A percentile compares a stretch with the other conserved stretches of the same genome.
phyloP scores from a whole-genome alignment of 768 basidiomycete species.

The Tylopilus vinaceipallidus region DNA sequence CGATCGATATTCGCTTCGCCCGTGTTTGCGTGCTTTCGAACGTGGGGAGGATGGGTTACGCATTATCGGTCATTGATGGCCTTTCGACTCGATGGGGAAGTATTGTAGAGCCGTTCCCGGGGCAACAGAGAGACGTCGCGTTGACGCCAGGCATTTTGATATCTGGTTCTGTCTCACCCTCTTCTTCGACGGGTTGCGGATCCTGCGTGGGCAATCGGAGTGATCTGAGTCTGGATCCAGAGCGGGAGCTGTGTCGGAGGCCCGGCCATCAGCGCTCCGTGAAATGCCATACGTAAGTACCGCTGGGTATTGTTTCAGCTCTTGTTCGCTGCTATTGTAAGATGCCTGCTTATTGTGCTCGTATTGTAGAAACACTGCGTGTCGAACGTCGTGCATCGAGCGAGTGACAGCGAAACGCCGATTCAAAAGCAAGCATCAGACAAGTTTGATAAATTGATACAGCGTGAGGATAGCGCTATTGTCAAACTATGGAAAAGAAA shows the following conservation, averaged over 20 bases:
- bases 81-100: too few species aligned
- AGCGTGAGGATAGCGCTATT: not conserved
- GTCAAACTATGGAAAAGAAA: not conserved
- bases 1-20: too few species aligned
- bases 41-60: conserved; percentile 13
- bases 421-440: conserved; percentile 10
- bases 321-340: not conserved
- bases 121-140: not conserved
- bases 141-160: not conserved
- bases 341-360: too few species aligned
- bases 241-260: not conserved
- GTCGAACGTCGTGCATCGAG: too few species aligned
- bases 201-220: not conserved
- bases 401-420: conserved; percentile 2
- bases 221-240: not conserved
- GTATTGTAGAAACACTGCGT: too few species aligned
- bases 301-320: not conserved
- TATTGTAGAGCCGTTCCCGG: not conserved
- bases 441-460: not conserved
- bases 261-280: not conserved
- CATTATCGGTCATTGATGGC: not conserved
- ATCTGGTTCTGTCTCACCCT: not conserved
- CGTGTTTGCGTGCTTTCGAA: not conserved
- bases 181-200: not conserved
- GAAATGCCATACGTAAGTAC: not conserved